Conservation (phyloP, 108 stramenopile species). For the Nannochloropsis salina region DNA sequence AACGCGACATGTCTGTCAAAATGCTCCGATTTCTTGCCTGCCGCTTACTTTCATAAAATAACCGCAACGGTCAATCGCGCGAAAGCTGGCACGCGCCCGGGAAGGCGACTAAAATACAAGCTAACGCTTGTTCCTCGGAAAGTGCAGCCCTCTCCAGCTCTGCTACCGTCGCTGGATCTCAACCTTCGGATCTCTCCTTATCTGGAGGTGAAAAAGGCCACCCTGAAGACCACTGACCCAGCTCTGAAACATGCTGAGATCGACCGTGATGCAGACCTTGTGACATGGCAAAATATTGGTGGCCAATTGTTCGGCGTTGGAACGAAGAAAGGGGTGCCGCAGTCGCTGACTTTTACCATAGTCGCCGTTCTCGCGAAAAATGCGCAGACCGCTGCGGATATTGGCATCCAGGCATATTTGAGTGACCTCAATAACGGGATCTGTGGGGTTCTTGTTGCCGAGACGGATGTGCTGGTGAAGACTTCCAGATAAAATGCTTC, state of each 20-base stretch:
- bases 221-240: neutral
- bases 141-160: neutral
- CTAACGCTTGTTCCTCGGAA: neutral
- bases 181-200: neutral
- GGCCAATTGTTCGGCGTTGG: neutral
- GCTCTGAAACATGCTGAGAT: neutral
- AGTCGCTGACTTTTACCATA: neutral
- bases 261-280: neutral
- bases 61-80: neutral
- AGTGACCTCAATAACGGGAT: neutral
- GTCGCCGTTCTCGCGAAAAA: neutral
- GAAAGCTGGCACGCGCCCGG: neutral
- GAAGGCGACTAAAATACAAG: neutral
- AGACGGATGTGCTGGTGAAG: neutral
- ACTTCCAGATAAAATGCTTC: too few relatives aligned
- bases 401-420: neutral
- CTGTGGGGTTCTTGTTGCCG: neutral
- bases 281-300: neutral
- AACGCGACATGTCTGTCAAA: neutral
- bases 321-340: neutral
- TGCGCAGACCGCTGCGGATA: neutral
- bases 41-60: neutral
- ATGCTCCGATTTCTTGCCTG: neutral
- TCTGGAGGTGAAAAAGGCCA: neutral
- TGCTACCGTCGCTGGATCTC: neutral